These are phyloP conservation scores for Hygrocybe punicea DNA, from an alignment of 768 basidiomycete genomes.

Conservation along the genomic window DNA sequence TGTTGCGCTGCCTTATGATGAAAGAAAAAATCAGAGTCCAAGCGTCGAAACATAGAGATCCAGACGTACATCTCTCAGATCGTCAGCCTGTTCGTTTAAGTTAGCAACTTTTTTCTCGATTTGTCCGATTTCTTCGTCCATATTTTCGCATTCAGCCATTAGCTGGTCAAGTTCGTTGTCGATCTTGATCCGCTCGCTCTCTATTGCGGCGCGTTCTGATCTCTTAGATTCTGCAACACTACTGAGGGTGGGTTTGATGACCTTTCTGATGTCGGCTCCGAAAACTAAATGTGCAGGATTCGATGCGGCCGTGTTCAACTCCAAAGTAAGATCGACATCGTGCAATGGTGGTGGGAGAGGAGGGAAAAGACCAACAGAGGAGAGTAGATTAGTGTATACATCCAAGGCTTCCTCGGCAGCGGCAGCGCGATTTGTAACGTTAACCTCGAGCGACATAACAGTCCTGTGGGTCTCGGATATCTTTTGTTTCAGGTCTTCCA, in stretches of 20 bases:
- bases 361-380: conserved; percentile 73
- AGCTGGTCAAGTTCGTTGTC: conserved; percentile 83
- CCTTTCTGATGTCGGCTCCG: conserved; percentile 67
- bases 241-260: conserved; percentile 74
- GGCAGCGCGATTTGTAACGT: conserved; percentile 72
- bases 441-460: conserved; percentile 79
- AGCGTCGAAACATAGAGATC: background rate
- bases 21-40: background rate
- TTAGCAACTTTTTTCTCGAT: conserved; percentile 68
- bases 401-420: conserved; percentile 81
- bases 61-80: conserved; percentile 72
- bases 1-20: conserved; percentile 64
- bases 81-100: conserved; percentile 73
- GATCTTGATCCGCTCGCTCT: conserved; percentile 74
- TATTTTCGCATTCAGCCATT: conserved; percentile 71
- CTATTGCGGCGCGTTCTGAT: conserved; percentile 61
- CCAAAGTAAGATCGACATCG: conserved; percentile 71
- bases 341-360: conserved; percentile 68
- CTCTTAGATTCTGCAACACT: conserved; percentile 69
- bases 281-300: conserved; percentile 64
- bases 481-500: conserved; percentile 75
- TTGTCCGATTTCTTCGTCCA: conserved; percentile 73
- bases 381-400: conserved; percentile 70
- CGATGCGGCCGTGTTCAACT: conserved; percentile 73
- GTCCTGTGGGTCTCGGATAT: conserved; percentile 68